Evolutionary conservation across 2,329 filamentous ascomycete genomes (phyloP).

Genomic region (Aplosporella prunicola): DNA sequence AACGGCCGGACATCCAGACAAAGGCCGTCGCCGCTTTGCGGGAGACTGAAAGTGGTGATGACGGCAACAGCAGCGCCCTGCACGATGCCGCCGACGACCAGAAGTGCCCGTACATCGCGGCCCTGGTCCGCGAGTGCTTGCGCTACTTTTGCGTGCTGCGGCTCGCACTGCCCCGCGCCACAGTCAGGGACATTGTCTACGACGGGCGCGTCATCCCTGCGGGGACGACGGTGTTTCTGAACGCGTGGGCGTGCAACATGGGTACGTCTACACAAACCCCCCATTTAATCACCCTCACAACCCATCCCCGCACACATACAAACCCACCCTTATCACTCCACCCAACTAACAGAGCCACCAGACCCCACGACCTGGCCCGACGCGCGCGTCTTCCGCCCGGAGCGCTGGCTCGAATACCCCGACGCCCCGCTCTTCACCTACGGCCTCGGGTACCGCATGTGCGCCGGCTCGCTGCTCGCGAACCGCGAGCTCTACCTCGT

Average conservation of each 20-base stretch:
- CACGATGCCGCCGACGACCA: constrained; percentile 55
- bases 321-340: neutral
- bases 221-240: constrained; percentile 55
- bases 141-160: constrained; percentile 55
- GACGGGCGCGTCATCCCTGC: constrained; percentile 50
- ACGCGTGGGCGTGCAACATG: constrained; percentile 62
- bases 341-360: constrained; percentile 9
- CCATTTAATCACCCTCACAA: neutral
- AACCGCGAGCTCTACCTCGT: constrained; percentile 57
- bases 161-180: constrained; percentile 52
- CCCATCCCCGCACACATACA: too few species aligned
- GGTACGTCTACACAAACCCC: constrained; percentile 32
- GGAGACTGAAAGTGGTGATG: constrained; percentile 39
- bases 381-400: constrained; percentile 49
- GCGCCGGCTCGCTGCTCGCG: constrained; percentile 52
- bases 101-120: constrained; percentile 53
- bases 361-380: constrained; percentile 50
- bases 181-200: constrained; percentile 51
- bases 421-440: constrained; percentile 58
- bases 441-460: constrained; percentile 59
- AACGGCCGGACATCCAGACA: constrained; percentile 52
- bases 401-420: constrained; percentile 54
- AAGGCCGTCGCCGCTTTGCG: constrained; percentile 50
- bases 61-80: constrained; percentile 47
- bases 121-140: constrained; percentile 53